Percentiles rank a stretch among this genome's conserved stretches.
Conservation (phyloP, 495 filamentous ascomycete species). For the Hypoxylon crocopeplum region DNA sequence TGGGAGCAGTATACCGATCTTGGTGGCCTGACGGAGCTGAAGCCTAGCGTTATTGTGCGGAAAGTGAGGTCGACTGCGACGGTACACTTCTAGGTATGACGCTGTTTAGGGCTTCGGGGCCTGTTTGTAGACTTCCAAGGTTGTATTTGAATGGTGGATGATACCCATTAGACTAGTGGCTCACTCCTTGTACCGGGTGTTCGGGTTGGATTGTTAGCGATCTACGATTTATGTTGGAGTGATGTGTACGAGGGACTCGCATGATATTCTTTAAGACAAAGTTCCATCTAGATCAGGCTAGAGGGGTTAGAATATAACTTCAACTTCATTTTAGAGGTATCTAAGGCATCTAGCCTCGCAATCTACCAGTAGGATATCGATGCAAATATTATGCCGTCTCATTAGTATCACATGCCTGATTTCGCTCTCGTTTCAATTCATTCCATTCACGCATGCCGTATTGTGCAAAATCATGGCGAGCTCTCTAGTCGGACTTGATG, state of each 20-base stretch:
- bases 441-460: too few species aligned
- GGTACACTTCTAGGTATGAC: neutral
- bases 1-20: slow-evolving; percentile 46
- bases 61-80: neutral
- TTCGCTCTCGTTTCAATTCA: too few species aligned
- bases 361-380: too few species aligned
- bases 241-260: neutral
- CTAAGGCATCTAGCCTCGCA: too few species aligned
- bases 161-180: slow-evolving; percentile 15
- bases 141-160: slow-evolving; percentile 1
- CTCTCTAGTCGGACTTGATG: slow-evolving; percentile 27
- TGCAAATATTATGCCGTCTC: too few species aligned
- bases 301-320: too few species aligned
- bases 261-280: too few species aligned
- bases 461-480: too few species aligned
- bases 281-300: too few species aligned
- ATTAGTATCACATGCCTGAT: too few species aligned
- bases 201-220: neutral
- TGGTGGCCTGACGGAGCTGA: slow-evolving; percentile 40
- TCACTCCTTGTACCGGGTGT: slow-evolving; percentile 3
- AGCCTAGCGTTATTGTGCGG: neutral
- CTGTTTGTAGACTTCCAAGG: neutral
- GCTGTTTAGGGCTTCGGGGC: too few species aligned
- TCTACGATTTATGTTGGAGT: neutral
- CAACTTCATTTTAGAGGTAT: too few species aligned